These are phyloP conservation scores for Penicillium oxalicum DNA, from an alignment of 2,329 filamentous ascomycete genomes.

Conservation along the genomic window DNA sequence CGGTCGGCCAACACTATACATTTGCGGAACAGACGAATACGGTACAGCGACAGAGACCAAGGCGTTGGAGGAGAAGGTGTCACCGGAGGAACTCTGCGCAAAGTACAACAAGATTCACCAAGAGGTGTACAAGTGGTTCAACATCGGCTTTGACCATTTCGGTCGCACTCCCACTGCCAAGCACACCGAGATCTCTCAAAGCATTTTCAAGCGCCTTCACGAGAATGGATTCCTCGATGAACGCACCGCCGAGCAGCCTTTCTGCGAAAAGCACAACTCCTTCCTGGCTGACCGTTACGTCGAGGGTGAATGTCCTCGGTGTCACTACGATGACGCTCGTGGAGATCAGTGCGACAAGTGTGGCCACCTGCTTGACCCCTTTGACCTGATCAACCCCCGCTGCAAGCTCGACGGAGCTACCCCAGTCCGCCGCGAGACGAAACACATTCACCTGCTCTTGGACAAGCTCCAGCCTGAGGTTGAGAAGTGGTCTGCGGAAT, in stretches of 20 bases:
- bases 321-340: conserved; percentile 61
- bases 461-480: conserved; percentile 76
- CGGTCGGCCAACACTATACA: conserved; percentile 71
- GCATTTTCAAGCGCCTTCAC: conserved; percentile 81
- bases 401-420: conserved; percentile 87
- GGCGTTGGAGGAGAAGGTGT: conserved; percentile 79
- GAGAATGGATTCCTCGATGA: conserved; percentile 85
- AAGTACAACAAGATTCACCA: conserved; percentile 90
- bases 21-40: conserved; percentile 91
- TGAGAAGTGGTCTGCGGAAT: conserved; percentile 68
- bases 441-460: conserved; percentile 82
- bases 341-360: conserved; percentile 73
- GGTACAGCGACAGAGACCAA: conserved; percentile 95
- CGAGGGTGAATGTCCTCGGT: conserved; percentile 44
- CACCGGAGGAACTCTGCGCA: conserved; percentile 76
- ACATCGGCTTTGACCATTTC: conserved; percentile 91
- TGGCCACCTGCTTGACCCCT: conserved; percentile 64
- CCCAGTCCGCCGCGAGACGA: conserved; percentile 74
- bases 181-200: conserved; percentile 88
- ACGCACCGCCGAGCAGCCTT: conserved; percentile 80
- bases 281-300: conserved; percentile 76
- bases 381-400: conserved; percentile 73
- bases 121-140: conserved; percentile 93
- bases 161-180: conserved; percentile 82
- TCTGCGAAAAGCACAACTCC: conserved; percentile 60